A percentile compares a stretch with the other conserved stretches of the same genome.
These are phyloP conservation scores for Ulota crispa DNA, from an alignment of 225 moss, liverwort and hornwort species.

Conservation along the genomic window DNA sequence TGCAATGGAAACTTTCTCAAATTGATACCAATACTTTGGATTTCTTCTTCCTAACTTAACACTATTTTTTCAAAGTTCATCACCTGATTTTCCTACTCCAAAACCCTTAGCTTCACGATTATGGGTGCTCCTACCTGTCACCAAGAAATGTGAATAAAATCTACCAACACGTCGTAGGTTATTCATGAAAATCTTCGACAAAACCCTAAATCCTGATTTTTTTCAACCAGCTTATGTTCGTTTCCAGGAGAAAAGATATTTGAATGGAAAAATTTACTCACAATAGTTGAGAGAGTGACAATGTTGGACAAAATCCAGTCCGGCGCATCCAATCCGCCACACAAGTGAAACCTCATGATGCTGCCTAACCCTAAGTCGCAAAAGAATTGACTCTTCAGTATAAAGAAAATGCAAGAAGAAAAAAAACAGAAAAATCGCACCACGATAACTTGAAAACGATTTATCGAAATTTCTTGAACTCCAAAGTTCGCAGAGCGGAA, in stretches of 20 bases:
- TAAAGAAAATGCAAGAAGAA: not conserved
- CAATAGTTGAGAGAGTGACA: conserved; percentile 66
- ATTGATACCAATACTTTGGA: no score
- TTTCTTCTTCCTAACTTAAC: no score
- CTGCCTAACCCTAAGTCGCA: not conserved
- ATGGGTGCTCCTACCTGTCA: not conserved
- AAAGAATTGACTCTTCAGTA: not conserved
- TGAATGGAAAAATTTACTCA: conserved; percentile 25
- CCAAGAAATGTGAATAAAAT: not conserved
- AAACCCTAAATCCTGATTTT: not conserved
- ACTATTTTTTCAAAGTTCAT: no score
- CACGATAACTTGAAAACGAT: not conserved
- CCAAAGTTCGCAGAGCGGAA: not conserved
- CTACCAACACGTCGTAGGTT: not conserved
- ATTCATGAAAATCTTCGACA: not conserved
- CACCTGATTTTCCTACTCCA: no score
- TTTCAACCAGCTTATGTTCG: not conserved
- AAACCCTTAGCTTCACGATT: no score
- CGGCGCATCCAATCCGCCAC: conserved; percentile 85
- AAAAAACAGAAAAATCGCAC: not conserved
- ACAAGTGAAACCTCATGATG: conserved; percentile 80
- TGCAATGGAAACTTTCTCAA: no score
- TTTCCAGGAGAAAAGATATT: not conserved
- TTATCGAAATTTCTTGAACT: not conserved
- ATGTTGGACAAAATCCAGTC: conserved; percentile 96